Base-by-base conservation (phyloP, 768 basidiomycete species). In the Mycena sanguinolenta region DNA sequence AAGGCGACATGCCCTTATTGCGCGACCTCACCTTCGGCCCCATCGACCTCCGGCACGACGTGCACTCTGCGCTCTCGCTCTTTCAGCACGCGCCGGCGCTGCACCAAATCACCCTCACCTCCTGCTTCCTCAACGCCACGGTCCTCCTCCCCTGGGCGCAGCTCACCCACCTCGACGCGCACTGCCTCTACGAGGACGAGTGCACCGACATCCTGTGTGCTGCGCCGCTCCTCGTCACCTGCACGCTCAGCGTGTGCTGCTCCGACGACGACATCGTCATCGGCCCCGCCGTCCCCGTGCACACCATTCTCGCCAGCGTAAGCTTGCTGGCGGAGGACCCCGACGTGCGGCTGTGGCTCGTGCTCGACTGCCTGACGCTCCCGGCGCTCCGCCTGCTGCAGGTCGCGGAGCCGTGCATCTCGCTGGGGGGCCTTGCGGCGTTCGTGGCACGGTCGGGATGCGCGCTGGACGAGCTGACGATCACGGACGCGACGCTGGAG, bases 131-230 rank as follows among this genome's bases (percentile, higher is more conserved):
- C 0, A 44, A 25, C 14, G 9, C 64, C 17, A n/a, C 23, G 23
- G 3, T 65, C 27, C 49, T 23, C 25, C 23, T 50, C 6, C 49
- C 49, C 6, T 50, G 49, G 21, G 49, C 49, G 23, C 25, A 50
- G 49, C 49, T 50, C 49, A 50, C 49, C 10, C 49, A 50, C 14
- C 49, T 50, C 23, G 25, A 50, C 10, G 49, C 42, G 17, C 12
- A 21, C 16, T 53, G 49, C 25, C 65, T 67, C 34, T 60, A 52
- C 65, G 65, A 59, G 28, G 49, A 54, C 28, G 65, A 67, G n/a
- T 67, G 58, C 50, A 53, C 12, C 9, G 49, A 59, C 21, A 67
- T 67, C 14, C 58, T 67, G 19, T 10, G 46, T 13, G 13, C n/a
- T 12, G 39, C 50, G 50, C 30, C 14, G 2, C 0, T 17, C 13